phyloP scores from a whole-genome alignment of 495 filamentous ascomycete species.

The Penicillium goetzii region DNA sequence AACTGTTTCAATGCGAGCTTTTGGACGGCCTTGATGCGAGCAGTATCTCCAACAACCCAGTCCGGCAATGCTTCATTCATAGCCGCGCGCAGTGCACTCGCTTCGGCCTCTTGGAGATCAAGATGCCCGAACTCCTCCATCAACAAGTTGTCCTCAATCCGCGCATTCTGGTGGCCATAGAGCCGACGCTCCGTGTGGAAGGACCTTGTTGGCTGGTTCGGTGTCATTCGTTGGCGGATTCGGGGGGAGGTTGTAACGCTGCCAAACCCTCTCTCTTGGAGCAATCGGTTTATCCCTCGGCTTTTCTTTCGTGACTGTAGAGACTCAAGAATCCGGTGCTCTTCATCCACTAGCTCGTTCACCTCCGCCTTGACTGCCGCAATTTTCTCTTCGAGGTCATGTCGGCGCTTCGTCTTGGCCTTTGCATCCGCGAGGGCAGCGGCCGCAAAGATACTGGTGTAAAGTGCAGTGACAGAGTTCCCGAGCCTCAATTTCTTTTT shows the following conservation, averaged over 20 bases:
- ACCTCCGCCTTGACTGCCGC: conserved; percentile 52
- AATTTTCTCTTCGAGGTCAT: conserved; percentile 65
- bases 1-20: conserved; percentile 50
- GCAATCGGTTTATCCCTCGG: conserved; percentile 22
- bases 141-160: conserved; percentile 6
- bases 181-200: conserved; percentile 28
- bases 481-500: conserved; percentile 56
- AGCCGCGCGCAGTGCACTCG: conserved; percentile 12
- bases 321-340: conserved; percentile 40
- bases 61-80: conserved; percentile 28
- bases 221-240: conserved; percentile 14
- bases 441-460: conserved; percentile 73
- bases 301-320: conserved; percentile 32
- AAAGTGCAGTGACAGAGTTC: conserved; percentile 70
- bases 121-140: conserved; percentile 14
- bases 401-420: conserved; percentile 61
- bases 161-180: conserved; percentile 15
- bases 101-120: conserved; percentile 11
- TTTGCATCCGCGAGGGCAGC: conserved; percentile 68
- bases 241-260: conserved; percentile 18
- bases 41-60: conserved; percentile 37
- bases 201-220: conserved; percentile 25
- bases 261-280: conserved; percentile 33
- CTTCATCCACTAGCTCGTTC: conserved; percentile 47
- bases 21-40: conserved; percentile 46